phyloP scores from a whole-genome alignment of 768 basidiomycete species.

The Podaxis mareebaensis region DNA sequence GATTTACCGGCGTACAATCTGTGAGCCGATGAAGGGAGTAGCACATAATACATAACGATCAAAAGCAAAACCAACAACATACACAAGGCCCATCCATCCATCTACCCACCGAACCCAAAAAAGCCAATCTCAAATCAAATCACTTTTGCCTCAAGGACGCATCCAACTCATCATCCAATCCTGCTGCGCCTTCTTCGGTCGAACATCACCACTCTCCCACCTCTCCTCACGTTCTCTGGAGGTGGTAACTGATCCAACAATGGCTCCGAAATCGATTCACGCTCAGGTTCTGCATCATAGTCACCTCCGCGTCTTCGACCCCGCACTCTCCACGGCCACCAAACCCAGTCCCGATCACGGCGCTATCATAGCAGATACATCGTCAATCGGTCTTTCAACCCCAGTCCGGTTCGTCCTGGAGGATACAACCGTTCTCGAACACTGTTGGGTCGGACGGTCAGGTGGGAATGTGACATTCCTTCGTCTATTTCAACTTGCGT shows the following conservation, averaged over 20 bases:
- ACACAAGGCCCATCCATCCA: no score
- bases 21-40: background rate
- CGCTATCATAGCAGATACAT: constrained; percentile 44
- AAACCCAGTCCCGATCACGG: no score
- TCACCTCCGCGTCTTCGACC: constrained; percentile 18
- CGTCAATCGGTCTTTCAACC: constrained; percentile 36
- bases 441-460: constrained; percentile 18
- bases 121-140: background rate
- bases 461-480: constrained; percentile 24
- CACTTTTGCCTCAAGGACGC: constrained; percentile 57
- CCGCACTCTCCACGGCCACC: background rate
- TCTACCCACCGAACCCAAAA: background rate
- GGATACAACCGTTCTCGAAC: constrained; percentile 1
- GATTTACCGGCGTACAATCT: no score
- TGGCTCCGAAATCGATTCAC: constrained; percentile 10
- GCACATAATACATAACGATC: background rate
- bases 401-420: background rate
- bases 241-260: constrained; percentile 8
- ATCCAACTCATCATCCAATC: constrained; percentile 85
- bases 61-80: background rate
- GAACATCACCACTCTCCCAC: constrained; percentile 33
- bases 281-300: background rate
- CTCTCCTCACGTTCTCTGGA: constrained; percentile 23
- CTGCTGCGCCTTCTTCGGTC: constrained; percentile 61
- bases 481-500: constrained; percentile 37